A percentile compares a stretch with the other conserved stretches of the same genome.
These are phyloP conservation scores for Jaenimonas drosophilae DNA, from an alignment of 208 protist genomes.

Conservation along the genomic window DNA sequence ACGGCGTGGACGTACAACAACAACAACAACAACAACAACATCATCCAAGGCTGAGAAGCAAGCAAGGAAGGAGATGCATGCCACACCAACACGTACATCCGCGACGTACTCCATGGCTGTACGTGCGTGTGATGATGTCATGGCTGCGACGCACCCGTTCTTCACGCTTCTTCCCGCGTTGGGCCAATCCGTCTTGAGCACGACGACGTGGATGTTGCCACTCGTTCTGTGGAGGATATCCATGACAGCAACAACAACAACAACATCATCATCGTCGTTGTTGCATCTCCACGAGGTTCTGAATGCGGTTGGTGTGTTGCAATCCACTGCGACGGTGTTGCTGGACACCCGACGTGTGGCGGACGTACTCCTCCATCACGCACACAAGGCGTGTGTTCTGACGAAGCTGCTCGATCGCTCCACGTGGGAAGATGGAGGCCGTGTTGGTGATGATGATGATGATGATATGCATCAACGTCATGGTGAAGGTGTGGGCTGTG, in stretches of 20 bases:
- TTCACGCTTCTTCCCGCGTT: constrained; percentile 23
- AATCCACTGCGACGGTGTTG: constrained; percentile 19
- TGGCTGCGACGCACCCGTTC: too few species aligned
- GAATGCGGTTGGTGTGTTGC: constrained; percentile 13
- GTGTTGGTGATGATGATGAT: too few species aligned
- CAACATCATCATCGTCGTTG: too few species aligned
- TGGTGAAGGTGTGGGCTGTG: too few species aligned
- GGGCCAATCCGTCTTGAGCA: constrained; percentile 11
- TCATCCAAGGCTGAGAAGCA: constrained; percentile 9
- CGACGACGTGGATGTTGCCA: constrained; percentile 30
- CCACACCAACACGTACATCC: too few species aligned
- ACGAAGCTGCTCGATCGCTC: constrained; percentile 27
- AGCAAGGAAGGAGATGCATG: constrained; percentile 3
- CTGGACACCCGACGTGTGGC: constrained; percentile 30
- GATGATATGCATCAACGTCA: too few species aligned
- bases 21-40: not conserved
- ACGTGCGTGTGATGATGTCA: too few species aligned
- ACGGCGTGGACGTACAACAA: not conserved
- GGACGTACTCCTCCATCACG: constrained; percentile 57
- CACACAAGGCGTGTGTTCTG: constrained; percentile 63
- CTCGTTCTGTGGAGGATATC: constrained; percentile 8
- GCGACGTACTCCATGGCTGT: too few species aligned
- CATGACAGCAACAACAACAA: too few species aligned
- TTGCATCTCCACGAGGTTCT: constrained; percentile 29
- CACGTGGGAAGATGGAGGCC: constrained; percentile 59